Percentiles rank a stretch among this genome's conserved stretches.
phyloP scores from a whole-genome alignment of 2,329 filamentous ascomycete genomes.

The Claviceps arundinis region DNA sequence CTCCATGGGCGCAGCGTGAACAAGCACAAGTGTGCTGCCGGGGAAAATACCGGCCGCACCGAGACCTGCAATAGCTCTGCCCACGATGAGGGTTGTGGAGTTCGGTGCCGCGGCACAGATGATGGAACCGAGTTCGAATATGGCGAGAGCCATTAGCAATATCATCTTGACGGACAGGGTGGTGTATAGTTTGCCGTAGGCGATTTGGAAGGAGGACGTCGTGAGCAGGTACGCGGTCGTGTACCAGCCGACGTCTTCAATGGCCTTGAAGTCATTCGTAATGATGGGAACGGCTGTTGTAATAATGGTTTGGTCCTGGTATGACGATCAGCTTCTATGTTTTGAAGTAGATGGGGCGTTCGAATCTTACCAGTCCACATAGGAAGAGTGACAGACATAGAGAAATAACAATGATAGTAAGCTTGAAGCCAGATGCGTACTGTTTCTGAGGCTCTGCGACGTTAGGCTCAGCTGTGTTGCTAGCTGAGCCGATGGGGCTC shows the following conservation, averaged over 20 bases:
- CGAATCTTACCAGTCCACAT: neutral
- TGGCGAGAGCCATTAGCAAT: slow-evolving; percentile 31
- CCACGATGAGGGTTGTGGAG: slow-evolving; percentile 28
- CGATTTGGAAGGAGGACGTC: neutral
- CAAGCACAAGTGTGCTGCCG: slow-evolving; percentile 31
- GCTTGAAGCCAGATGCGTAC: neutral
- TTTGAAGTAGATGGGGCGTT: neutral
- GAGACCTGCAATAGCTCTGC: slow-evolving; percentile 31
- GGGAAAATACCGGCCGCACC: slow-evolving; percentile 29
- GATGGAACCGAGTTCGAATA: slow-evolving; percentile 41
- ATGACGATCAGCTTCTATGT: neutral
- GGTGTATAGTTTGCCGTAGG: neutral
- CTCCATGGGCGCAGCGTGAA: slow-evolving; percentile 16
- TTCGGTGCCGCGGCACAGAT: slow-evolving; percentile 31
- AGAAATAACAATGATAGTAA: neutral
- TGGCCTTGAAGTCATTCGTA: neutral
- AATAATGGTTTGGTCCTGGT: neutral
- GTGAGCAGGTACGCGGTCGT: neutral
- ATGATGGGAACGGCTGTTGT: neutral
- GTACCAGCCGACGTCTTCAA: neutral
- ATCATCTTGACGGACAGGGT: neutral
- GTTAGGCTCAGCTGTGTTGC: neutral
- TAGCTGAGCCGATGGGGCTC: neutral
- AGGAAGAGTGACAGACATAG: neutral
- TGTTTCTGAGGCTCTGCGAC: neutral